Evolutionary conservation across 2,329 filamentous ascomycete genomes (phyloP).

Genomic region (Xylaria sp.): DNA sequence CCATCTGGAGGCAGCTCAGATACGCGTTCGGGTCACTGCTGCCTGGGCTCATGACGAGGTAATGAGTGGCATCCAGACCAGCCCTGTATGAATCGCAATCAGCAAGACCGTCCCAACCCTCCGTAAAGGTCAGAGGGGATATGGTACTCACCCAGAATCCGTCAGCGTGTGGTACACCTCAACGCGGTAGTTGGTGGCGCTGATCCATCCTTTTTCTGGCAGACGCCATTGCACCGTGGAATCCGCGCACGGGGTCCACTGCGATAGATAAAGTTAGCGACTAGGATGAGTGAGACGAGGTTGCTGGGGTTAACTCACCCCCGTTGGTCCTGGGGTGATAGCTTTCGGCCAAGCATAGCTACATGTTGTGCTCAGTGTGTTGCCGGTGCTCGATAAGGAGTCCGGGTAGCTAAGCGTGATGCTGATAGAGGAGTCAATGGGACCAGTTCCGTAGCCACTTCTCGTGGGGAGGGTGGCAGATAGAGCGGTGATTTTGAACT

Average conservation of each 20-base stretch:
- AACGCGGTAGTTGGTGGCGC: slow-evolving; percentile 25
- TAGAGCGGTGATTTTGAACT: slow-evolving; percentile 28
- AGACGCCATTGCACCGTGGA: slow-evolving; percentile 24
- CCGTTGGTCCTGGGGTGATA: slow-evolving; percentile 23
- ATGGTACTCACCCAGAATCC: slow-evolving; percentile 25
- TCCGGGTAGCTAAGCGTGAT: slow-evolving; percentile 28
- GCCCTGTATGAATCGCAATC: slow-evolving; percentile 14
- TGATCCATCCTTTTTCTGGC: slow-evolving; percentile 28
- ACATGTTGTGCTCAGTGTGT: slow-evolving; percentile 29
- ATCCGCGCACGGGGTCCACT: slow-evolving; percentile 27
- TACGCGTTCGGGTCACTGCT: slow-evolving; percentile 26
- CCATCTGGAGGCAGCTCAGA: slow-evolving; percentile 32
- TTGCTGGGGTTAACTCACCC: too few species aligned
- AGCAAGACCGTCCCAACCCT: slow-evolving; percentile 12
- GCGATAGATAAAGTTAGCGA: too few species aligned
- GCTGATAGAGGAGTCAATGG: slow-evolving; percentile 24
- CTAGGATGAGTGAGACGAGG: too few species aligned
- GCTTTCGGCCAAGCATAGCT: slow-evolving; percentile 23
- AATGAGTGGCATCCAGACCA: slow-evolving; percentile 26
- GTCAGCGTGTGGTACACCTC: slow-evolving; percentile 26
- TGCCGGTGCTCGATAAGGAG: slow-evolving; percentile 13
- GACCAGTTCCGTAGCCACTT: slow-evolving; percentile 15
- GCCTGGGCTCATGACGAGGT: slow-evolving; percentile 19
- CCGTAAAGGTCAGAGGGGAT: background rate
- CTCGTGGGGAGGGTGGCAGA: slow-evolving; percentile 26